Conservation (phyloP, 352 stramenopile genomes). For the Phytophthora gonapodyides region DNA sequence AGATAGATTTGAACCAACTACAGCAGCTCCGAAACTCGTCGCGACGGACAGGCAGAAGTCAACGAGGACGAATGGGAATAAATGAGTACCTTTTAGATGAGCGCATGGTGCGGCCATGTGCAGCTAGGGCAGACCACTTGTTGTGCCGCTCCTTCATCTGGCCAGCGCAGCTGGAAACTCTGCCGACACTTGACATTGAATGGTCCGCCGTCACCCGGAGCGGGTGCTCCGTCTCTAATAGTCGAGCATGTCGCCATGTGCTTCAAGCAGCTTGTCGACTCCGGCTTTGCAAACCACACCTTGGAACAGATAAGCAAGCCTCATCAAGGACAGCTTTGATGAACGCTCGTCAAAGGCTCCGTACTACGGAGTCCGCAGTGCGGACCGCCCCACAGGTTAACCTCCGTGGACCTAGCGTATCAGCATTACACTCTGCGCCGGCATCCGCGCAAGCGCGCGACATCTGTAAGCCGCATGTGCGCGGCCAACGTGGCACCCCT, state of each 20-base stretch:
- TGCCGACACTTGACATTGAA: slow-evolving; percentile 21
- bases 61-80: slow-evolving; percentile 29
- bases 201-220: slow-evolving; percentile 3
- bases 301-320: slow-evolving; percentile 6
- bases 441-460: not conserved
- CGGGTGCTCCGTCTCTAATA: slow-evolving; percentile 7
- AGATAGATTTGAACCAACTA: slow-evolving; percentile 53
- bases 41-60: slow-evolving; percentile 11
- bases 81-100: slow-evolving; percentile 35
- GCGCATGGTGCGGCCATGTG: slow-evolving; percentile 16
- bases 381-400: no score
- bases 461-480: slow-evolving; percentile 20
- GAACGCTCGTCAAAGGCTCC: no score
- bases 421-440: slow-evolving; percentile 18
- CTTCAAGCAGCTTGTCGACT: not conserved
- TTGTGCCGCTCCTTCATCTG: slow-evolving; percentile 17
- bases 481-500: slow-evolving; percentile 13
- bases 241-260: not conserved
- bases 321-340: no score
- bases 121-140: not conserved
- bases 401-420: slow-evolving; percentile 6
- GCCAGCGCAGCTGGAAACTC: slow-evolving; percentile 14
- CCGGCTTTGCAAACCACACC: slow-evolving; percentile 10
- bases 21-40: slow-evolving; percentile 23
- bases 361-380: no score